Percentiles rank a stretch among this genome's conserved stretches.
These are phyloP conservation scores for Zangia roseola DNA, from an alignment of 768 basidiomycete genomes.

Conservation along the genomic window DNA sequence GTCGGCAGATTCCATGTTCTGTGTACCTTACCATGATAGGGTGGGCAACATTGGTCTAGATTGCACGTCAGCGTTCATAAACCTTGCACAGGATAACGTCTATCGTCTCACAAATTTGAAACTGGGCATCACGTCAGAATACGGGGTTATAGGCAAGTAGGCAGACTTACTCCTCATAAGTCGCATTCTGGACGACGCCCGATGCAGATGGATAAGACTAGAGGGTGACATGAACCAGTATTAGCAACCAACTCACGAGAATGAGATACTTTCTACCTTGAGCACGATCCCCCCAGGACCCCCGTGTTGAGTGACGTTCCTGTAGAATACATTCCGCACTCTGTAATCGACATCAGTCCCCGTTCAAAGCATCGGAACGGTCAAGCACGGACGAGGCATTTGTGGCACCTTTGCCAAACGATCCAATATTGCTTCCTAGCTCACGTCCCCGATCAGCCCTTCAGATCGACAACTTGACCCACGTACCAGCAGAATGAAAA, in stretches of 20 bases:
- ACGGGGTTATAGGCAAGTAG: no score
- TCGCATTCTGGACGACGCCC: slow-evolving; percentile 10
- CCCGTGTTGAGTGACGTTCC: background rate
- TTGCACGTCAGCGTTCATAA: background rate
- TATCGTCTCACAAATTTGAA: slow-evolving; percentile 11
- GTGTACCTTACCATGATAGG: slow-evolving; percentile 11
- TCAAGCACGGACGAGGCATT: slow-evolving; percentile 2
- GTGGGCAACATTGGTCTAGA: background rate
- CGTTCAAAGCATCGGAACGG: background rate
- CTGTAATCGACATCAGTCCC: background rate
- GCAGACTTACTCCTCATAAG: slow-evolving; percentile 9
- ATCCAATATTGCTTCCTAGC: slow-evolving; percentile 16
- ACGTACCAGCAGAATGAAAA: slow-evolving; percentile 6
- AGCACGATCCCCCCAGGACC: slow-evolving; percentile 3
- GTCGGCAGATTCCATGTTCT: no score
- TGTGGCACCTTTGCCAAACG: slow-evolving; percentile 1
- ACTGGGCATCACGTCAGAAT: background rate
- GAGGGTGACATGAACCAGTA: no score
- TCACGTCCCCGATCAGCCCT: background rate
- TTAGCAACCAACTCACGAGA: background rate
- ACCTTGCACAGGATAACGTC: no score
- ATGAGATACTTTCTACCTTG: slow-evolving; percentile 3
- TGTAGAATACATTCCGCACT: slow-evolving; percentile 11
- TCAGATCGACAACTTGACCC: background rate
- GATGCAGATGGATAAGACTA: slow-evolving; percentile 12